Percentiles rank a stretch among this genome's conserved stretches.
Evolutionary conservation across 352 stramenopile species (phyloP).

Genomic region (Globisporangium mamillatum): DNA sequence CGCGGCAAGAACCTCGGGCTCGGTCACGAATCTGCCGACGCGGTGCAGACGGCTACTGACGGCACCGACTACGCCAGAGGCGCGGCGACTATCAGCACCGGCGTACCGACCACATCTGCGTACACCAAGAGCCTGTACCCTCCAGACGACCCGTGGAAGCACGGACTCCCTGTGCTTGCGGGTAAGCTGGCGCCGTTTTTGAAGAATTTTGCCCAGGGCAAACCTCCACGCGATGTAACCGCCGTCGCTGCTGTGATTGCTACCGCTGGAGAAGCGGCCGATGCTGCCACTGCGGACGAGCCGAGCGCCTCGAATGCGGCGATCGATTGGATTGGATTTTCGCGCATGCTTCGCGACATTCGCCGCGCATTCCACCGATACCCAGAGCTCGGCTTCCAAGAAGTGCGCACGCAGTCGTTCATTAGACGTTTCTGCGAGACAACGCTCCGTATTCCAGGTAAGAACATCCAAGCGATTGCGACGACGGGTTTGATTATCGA

Average conservation of each 20-base stretch:
- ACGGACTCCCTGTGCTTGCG: conserved; percentile 45
- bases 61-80: background rate
- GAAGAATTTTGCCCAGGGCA: conserved; percentile 49
- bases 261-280: background rate
- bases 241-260: conserved; percentile 17
- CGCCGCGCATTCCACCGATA: conserved; percentile 86
- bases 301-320: background rate
- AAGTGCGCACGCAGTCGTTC: conserved; percentile 85
- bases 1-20: conserved; percentile 52
- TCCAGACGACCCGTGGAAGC: conserved; percentile 66
- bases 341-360: conserved; percentile 69
- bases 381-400: conserved; percentile 91
- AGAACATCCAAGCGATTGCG: conserved; percentile 74
- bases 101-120: background rate
- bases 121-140: conserved; percentile 54
- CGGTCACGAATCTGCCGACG: conserved; percentile 9
- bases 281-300: background rate
- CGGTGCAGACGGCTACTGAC: background rate
- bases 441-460: conserved; percentile 68
- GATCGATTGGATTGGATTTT: conserved; percentile 71
- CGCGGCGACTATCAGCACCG: background rate
- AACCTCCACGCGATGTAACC: conserved; percentile 13
- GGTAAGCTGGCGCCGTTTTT: conserved; percentile 62
- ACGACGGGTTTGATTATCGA: conserved; percentile 90
- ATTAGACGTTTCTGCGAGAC: conserved; percentile 82